Evolutionary conservation across 2,329 filamentous ascomycete genomes (phyloP), one percentile per base, ranked within the genome.

Genomic region (Fusarium bactridioides): DNA sequence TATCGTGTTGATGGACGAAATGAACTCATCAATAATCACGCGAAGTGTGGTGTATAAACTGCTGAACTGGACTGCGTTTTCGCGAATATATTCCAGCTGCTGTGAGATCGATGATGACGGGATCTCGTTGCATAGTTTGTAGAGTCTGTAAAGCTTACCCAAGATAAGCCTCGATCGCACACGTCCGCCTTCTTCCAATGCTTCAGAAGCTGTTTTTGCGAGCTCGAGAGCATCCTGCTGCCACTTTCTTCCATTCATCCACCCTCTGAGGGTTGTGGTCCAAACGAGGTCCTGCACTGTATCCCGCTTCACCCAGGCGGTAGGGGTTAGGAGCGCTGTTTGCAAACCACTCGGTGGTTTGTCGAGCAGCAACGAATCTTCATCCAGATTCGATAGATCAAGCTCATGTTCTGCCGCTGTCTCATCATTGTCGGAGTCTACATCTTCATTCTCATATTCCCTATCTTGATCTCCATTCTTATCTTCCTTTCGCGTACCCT

Each of bases 351-450:
- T 56, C 4, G 59, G 27, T n/a, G 70, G 72, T 15, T 64, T 29
- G 15, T 64, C 64, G 38, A 78, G 50, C 13, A 73, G n/a, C 27
- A 78, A 50, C 16, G 76, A 76, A 40, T 77, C 74, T 27, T 76
- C 64, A 7, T 19, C 38, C 13, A 35, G 9, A 23, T 53, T 12
- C 10, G 55, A 47, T 38, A 11, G 11, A 31, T 67, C 53, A 15
- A 13, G n/a, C 38, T 65, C 45, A 31, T 51, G 21, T 38, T 60
- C 62, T 3, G 33, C 38, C 18, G 35, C 43, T 15, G 47, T 15
- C n/a, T 74, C 57, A 15, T 48, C 40, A 7, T 43, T 27, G 23
- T 23, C 41, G 3, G 25, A 57, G 15, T 61, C 40, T 11, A 25
- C 4, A 18, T 64, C 59, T 9, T 41, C 25, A 29, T 54, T 54